These are phyloP conservation scores for Chrysanthemum seticuspe DNA, from an alignment of 129 eudicot genomes.

Conservation along the genomic window DNA sequence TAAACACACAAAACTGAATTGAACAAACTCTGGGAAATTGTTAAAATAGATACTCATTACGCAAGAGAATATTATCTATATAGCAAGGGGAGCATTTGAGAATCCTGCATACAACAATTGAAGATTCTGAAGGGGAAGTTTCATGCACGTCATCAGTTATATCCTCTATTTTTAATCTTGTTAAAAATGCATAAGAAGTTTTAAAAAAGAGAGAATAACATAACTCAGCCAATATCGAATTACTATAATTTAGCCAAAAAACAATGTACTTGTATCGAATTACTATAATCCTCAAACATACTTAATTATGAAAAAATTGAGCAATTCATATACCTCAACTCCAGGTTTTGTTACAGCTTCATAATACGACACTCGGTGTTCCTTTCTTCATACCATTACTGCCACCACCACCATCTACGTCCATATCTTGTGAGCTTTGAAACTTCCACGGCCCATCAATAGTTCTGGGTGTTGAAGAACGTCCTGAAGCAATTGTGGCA, in stretches of 20 bases:
- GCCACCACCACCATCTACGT: slow-evolving; percentile 28
- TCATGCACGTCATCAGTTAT: slow-evolving; percentile 68
- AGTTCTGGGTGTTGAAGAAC: slow-evolving; percentile 57
- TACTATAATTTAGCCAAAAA: not conserved
- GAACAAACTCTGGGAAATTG: too few species aligned
- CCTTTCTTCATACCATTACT: too few species aligned
- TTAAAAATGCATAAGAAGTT: slow-evolving; percentile 6
- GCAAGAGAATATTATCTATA: too few species aligned
- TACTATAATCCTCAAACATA: too few species aligned
- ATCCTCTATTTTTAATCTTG: slow-evolving; percentile 88
- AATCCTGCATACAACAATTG: too few species aligned
- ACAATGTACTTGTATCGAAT: slow-evolving; percentile 57
- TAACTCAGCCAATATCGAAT: slow-evolving; percentile 1
- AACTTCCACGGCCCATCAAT: slow-evolving; percentile 57
- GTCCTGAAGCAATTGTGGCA: slow-evolving; percentile 77
- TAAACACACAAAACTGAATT: too few species aligned
- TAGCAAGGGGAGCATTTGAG: too few species aligned
- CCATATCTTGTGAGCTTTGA: slow-evolving; percentile 49
- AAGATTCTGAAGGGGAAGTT: slow-evolving; percentile 34
- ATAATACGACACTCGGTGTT: too few species aligned
- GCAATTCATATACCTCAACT: too few species aligned
- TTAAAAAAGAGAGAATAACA: not conserved
- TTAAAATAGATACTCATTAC: too few species aligned
- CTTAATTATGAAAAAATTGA: too few species aligned
- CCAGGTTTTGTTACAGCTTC: too few species aligned